A percentile compares a stretch with the other conserved stretches of the same genome.
phyloP scores from a whole-genome alignment of 148 eudicot genomes.

The Fagopyrum homotropicum region DNA sequence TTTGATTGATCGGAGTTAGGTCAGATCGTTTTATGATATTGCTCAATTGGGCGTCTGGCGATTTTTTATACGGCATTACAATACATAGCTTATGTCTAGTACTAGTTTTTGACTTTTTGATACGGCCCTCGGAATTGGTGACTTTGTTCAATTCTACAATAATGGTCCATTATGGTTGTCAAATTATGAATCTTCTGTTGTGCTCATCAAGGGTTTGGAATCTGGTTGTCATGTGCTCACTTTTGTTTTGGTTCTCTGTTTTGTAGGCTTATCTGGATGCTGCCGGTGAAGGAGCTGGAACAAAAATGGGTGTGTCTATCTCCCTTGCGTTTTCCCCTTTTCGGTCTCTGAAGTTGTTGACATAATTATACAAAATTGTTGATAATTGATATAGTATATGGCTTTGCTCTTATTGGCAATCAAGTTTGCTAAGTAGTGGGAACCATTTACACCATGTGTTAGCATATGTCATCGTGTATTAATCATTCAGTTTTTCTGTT shows the following conservation, averaged over 20 bases:
- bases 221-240: background rate
- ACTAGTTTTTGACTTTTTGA: background rate
- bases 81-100: background rate
- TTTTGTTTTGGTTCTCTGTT: background rate
- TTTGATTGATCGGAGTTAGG: background rate
- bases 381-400: background rate
- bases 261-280: slow-evolving; percentile 69
- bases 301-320: slow-evolving; percentile 46
- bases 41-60: background rate
- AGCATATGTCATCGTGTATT: background rate
- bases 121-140: background rate
- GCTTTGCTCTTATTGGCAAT: background rate
- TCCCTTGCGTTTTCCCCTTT: background rate
- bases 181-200: background rate
- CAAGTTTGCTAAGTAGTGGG: background rate
- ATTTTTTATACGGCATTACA: background rate
- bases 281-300: slow-evolving; percentile 40
- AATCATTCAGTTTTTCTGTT: background rate
- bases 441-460: background rate
- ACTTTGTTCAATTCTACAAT: background rate
- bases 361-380: background rate
- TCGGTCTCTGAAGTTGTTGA: background rate
- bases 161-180: background rate
- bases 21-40: background rate
- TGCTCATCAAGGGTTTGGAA: background rate